These are phyloP conservation scores for Amaranthus palmeri DNA, from an alignment of 148 eudicot species.

Conservation along the genomic window DNA sequence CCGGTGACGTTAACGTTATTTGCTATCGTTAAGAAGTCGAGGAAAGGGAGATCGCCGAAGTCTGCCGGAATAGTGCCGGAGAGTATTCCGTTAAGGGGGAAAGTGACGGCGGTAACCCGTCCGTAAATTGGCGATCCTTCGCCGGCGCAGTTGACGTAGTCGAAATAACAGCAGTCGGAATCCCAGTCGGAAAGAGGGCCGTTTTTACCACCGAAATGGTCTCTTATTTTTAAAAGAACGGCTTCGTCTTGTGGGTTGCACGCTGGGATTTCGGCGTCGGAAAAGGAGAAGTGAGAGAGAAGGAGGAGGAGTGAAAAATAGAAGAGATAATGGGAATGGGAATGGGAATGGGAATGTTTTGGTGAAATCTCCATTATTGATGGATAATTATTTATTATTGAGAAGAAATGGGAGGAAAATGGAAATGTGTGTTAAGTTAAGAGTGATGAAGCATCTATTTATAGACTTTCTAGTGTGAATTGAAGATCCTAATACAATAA, in stretches of 20 bases:
- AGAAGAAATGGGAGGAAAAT: not conserved
- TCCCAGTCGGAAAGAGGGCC: slow-evolving; percentile 28
- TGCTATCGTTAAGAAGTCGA: slow-evolving; percentile 20
- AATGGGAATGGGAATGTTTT: not conserved
- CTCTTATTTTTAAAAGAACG: slow-evolving; percentile 29
- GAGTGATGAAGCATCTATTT: no score
- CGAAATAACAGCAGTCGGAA: slow-evolving; percentile 29
- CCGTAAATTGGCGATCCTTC: no score
- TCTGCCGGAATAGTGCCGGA: slow-evolving; percentile 29
- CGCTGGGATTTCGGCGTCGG: not conserved
- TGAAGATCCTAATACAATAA: no score
- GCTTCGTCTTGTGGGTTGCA: slow-evolving; percentile 40
- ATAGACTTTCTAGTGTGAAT: no score
- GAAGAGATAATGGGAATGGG: no score
- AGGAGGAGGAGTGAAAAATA: not conserved
- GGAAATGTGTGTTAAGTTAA: no score
- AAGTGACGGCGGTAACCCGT: slow-evolving; percentile 24
- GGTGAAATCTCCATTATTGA: not conserved
- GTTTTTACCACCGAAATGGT: slow-evolving; percentile 4
- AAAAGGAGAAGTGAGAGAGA: slow-evolving; percentile 13
- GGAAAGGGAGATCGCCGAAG: slow-evolving; percentile 39
- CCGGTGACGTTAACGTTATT: slow-evolving; percentile 39
- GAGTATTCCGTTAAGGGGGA: slow-evolving; percentile 2
- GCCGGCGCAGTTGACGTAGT: slow-evolving; percentile 15
- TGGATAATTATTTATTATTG: not conserved